Percentiles rank a stretch among this genome's conserved stretches.
These are phyloP conservation scores for Aspergillus aculeatinus DNA, from an alignment of 2,329 filamentous ascomycete genomes.

Conservation along the genomic window DNA sequence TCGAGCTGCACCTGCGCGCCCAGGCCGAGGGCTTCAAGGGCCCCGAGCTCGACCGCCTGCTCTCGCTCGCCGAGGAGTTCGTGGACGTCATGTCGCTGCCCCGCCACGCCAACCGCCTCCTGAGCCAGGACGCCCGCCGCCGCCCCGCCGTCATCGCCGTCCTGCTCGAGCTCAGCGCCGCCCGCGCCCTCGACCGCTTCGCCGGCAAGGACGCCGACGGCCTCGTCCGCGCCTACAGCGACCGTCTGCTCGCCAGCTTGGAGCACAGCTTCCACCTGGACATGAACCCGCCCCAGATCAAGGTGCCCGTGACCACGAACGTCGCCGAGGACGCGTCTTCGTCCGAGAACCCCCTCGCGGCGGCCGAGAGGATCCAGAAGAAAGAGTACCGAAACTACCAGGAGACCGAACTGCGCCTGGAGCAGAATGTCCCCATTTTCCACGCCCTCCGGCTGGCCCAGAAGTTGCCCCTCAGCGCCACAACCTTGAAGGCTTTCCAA, in stretches of 20 bases:
- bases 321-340: too few relatives aligned
- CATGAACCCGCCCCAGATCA: neutral
- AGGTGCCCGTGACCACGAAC: too few relatives aligned
- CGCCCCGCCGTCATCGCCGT: slow-evolving; percentile 44
- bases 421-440: slow-evolving; percentile 37
- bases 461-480: slow-evolving; percentile 29
- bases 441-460: slow-evolving; percentile 44
- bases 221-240: slow-evolving; percentile 42
- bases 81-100: slow-evolving; percentile 37
- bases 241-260: slow-evolving; percentile 36
- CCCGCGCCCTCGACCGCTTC: slow-evolving; percentile 39
- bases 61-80: slow-evolving; percentile 36
- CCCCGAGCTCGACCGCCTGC: slow-evolving; percentile 27
- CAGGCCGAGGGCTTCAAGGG: slow-evolving; percentile 36
- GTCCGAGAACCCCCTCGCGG: too few relatives aligned
- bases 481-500: slow-evolving; percentile 26
- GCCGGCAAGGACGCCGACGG: slow-evolving; percentile 41
- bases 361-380: neutral
- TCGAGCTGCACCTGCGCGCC: slow-evolving; percentile 39
- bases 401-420: slow-evolving; percentile 26
- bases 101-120: slow-evolving; percentile 28
- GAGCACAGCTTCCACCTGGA: slow-evolving; percentile 25
- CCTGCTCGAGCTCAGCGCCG: slow-evolving; percentile 47
- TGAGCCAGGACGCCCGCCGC: slow-evolving; percentile 36
- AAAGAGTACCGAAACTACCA: slow-evolving; percentile 15